Evolutionary conservation across 768 basidiomycete species (phyloP).

Genomic region (Termitomyces bulborhizus): DNA sequence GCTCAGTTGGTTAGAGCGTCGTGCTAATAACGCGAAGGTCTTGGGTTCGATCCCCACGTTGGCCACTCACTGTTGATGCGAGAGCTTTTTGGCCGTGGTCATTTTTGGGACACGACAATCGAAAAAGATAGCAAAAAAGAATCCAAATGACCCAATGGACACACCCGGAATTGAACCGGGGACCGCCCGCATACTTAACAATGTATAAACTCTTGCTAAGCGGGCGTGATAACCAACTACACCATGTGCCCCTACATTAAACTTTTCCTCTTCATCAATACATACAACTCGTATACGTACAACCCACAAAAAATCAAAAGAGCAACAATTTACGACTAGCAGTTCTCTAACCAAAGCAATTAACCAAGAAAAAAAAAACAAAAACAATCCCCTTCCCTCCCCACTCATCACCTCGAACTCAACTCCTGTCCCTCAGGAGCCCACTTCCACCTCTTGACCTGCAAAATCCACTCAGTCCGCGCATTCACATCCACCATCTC

Average conservation of each 20-base stretch:
- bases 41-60: conserved; percentile 79
- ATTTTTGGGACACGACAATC: too few species aligned
- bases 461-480: conserved; percentile 34
- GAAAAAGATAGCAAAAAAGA: too few species aligned
- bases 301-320: too few species aligned
- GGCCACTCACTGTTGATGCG: conserved; percentile 31
- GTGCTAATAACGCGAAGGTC: conserved; percentile 85
- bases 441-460: conserved; percentile 37
- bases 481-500: conserved; percentile 7
- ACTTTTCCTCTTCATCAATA: too few species aligned
- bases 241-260: background rate
- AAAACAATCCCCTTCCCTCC: background rate
- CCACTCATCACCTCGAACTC: background rate
- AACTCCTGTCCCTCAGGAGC: conserved; percentile 15
- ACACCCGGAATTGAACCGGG: conserved; percentile 6
- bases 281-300: background rate
- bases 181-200: background rate
- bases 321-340: too few species aligned
- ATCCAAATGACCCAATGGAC: background rate
- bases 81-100: too few species aligned
- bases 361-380: background rate
- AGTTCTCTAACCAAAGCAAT: too few species aligned
- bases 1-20: conserved; percentile 94
- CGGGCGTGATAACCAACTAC: conserved; percentile 6
- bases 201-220: background rate